These are phyloP conservation scores for Pleomassaria siparia DNA, from an alignment of 2,329 filamentous ascomycete species.

Conservation along the genomic window DNA sequence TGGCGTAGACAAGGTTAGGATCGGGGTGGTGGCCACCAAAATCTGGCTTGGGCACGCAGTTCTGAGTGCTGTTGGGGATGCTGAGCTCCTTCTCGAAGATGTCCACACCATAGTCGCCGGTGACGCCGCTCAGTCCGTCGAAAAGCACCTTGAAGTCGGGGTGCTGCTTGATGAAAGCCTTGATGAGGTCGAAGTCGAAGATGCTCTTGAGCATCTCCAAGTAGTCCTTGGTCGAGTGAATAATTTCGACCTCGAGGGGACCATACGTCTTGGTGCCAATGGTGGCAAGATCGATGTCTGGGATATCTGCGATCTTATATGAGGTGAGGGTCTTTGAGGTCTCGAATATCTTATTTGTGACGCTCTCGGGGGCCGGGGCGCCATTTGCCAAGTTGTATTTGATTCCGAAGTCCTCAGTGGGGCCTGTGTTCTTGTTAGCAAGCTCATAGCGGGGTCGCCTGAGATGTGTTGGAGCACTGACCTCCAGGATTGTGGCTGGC, in stretches of 20 bases:
- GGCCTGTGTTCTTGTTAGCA: slow-evolving; percentile 58
- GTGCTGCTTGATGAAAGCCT: slow-evolving; percentile 84
- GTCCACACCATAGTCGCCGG: slow-evolving; percentile 88
- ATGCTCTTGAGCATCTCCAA: slow-evolving; percentile 95
- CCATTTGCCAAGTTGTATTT: slow-evolving; percentile 99
- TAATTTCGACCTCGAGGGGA: slow-evolving; percentile 86
- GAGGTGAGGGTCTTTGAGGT: slow-evolving; percentile 84
- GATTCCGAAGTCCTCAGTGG: slow-evolving; percentile 95
- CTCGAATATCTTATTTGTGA: slow-evolving; percentile 95
- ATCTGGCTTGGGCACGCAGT: slow-evolving; percentile 88
- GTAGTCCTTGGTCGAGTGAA: slow-evolving; percentile 92
- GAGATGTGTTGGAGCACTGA: slow-evolving; percentile 50
- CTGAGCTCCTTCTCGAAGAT: slow-evolving; percentile 96
- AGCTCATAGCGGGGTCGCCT: neutral
- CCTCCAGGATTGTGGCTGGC: slow-evolving; percentile 98
- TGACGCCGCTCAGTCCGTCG: slow-evolving; percentile 91
- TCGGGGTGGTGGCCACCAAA: slow-evolving; percentile 98
- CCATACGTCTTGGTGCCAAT: slow-evolving; percentile 86
- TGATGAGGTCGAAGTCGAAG: slow-evolving; percentile 96
- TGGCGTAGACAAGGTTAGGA: slow-evolving; percentile 95
- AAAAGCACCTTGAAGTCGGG: slow-evolving; percentile 96
- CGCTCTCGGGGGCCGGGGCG: slow-evolving; percentile 89
- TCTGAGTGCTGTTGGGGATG: slow-evolving; percentile 79
- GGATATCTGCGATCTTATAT: slow-evolving; percentile 89
- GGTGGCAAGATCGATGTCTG: slow-evolving; percentile 79